Base-by-base conservation (phyloP, 2,329 filamentous ascomycete species). In the Penicillium sp. region DNA sequence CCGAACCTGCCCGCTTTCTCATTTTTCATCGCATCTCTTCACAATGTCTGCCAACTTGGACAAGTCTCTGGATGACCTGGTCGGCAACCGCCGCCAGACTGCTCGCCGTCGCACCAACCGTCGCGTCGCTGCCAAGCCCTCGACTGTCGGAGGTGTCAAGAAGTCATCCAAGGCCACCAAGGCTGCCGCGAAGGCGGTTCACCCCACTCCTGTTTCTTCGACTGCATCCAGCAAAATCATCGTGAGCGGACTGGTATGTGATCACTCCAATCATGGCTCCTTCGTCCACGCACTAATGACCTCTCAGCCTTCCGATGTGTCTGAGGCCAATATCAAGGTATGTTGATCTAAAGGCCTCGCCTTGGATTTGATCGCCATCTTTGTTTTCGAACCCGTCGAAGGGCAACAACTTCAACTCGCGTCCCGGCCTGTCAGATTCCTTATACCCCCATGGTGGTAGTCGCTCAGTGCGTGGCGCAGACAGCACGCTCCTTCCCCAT, bases 311-410 rank as follows among this genome's bases (percentile, higher is more conserved):
- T 83, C 84, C 76, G 93, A 98, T 82, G 89, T 98, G 71, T 87
- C 83, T 74, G 91, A 97, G 80, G 76, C 75, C 75, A 87, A 94
- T 83, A 94, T 98, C 77, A 97, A 98, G 93, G 93, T 98, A 98
- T 94, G 93, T 98, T 89, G 86, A 89, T 83, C 77, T 80, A 85
- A 77, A 84, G 83, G 83, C 80, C 73, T 64, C 67, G 70, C 81
- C 75, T 78, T 77, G 80, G 81, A 80, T 77, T 83, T 81, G 78
- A 78, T 84, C 81, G 81, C 79, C 80, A 74, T 72, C 65, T 73
- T 67, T 60, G 51, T 60, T 68, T 62, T 69, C 63, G 57, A 64
- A 58, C 62, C 58, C 56, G 53, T 58, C 50, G 64, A 60, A 61
- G 60, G 60, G 61, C 59, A 59, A 57, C 59, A 59, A 57, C 54